Conservation (phyloP, 2,329 filamentous ascomycete genomes). For the Aspergillus bombycis region DNA sequence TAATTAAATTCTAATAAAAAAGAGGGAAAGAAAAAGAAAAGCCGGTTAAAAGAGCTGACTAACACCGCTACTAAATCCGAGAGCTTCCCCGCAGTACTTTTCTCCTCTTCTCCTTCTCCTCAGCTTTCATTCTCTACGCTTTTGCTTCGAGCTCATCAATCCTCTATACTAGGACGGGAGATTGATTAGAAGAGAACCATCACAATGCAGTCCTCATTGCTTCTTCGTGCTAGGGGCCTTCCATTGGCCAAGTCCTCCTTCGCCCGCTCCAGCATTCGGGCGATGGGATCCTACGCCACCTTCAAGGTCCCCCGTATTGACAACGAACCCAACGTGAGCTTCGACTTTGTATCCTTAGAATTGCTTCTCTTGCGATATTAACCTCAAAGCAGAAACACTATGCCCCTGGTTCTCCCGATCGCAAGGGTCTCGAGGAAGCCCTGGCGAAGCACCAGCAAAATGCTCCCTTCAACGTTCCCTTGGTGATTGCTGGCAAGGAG, state of each 20-base stretch:
- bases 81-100: slow-evolving; percentile 32
- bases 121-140: slow-evolving; percentile 1
- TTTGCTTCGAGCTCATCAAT: not conserved
- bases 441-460: slow-evolving; percentile 70
- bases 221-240: slow-evolving; percentile 32
- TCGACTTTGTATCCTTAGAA: not conserved
- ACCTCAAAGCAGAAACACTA: slow-evolving; percentile 73
- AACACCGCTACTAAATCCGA: slow-evolving; percentile 16
- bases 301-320: slow-evolving; percentile 86
- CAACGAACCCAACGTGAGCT: slow-evolving; percentile 93
- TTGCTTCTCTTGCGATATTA: not conserved
- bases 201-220: slow-evolving; percentile 34
- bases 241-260: slow-evolving; percentile 26
- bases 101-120: slow-evolving; percentile 13
- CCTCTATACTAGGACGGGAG: not conserved
- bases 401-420: slow-evolving; percentile 77
- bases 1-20: not conserved
- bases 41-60: slow-evolving; percentile 7
- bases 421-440: slow-evolving; percentile 74
- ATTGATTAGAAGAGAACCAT: slow-evolving; percentile 14
- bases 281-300: slow-evolving; percentile 66
- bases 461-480: slow-evolving; percentile 75
- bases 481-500: slow-evolving; percentile 81
- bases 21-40: not conserved
- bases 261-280: slow-evolving; percentile 26